Percentiles rank a stretch among this genome's conserved stretches.
These are phyloP conservation scores for Odonthalia washingtoniensis DNA, from an alignment of 31 red algal species.

Conservation along the genomic window DNA sequence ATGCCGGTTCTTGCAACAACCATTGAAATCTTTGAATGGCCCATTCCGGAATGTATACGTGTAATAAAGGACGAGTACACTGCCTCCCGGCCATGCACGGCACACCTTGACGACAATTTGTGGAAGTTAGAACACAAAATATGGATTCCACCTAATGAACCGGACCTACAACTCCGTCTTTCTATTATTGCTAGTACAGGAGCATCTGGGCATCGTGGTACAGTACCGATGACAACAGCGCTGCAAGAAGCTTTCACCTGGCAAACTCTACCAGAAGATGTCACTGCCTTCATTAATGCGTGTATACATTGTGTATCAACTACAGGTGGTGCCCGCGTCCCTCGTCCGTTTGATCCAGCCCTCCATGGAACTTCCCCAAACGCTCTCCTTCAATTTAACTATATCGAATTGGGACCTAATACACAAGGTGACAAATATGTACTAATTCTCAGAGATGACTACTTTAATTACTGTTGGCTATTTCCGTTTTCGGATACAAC, in stretches of 20 bases:
- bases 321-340: not conserved
- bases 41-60: not conserved
- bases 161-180: conserved; percentile 11
- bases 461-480: conserved; percentile 27
- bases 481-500: conserved; percentile 2
- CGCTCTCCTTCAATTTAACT: conserved; percentile 34
- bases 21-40: not conserved
- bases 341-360: conserved; percentile 18
- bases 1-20: not conserved
- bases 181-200: conserved; percentile 11
- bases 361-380: conserved; percentile 24
- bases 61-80: not conserved
- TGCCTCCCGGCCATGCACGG: not conserved
- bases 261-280: conserved; percentile 6
- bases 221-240: not conserved
- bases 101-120: not conserved
- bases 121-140: not conserved
- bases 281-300: not conserved
- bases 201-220: conserved; percentile 19
- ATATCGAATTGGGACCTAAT: not conserved
- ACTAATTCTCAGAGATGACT: conserved; percentile 17
- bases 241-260: conserved; percentile 23
- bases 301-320: conserved; percentile 48
- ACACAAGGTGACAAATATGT: not conserved
- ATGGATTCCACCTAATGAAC: conserved; percentile 31